phyloP scores from a whole-genome alignment of 1,284 basidiomycete species.

The Leccinum griseonigrum region DNA sequence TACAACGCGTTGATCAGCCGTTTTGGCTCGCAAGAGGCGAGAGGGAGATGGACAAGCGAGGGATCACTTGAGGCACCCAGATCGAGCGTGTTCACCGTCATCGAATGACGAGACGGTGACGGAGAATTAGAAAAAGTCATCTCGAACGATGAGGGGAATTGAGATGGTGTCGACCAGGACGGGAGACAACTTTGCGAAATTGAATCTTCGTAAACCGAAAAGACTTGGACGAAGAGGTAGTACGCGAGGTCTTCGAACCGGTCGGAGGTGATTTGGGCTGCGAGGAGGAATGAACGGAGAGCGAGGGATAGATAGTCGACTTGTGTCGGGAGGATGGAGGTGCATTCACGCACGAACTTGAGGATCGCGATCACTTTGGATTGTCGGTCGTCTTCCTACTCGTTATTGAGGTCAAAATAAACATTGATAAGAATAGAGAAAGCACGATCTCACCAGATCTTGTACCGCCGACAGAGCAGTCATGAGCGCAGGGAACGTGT shows the following conservation, averaged over 20 bases:
- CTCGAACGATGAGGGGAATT: no score
- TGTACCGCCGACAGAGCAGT: slow-evolving; percentile 86
- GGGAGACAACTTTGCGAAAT: slow-evolving; percentile 72
- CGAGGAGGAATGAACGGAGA: slow-evolving; percentile 89
- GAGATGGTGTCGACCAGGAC: no score
- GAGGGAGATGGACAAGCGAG: no score
- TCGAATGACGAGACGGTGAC: no score
- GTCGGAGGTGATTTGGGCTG: slow-evolving; percentile 89
- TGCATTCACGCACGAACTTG: slow-evolving; percentile 90
- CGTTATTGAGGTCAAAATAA: neutral
- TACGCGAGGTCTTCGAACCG: slow-evolving; percentile 92
- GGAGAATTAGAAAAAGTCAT: no score
- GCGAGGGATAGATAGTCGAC: slow-evolving; percentile 90
- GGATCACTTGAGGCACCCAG: no score
- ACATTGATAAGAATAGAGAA: no score
- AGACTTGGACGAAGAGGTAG: slow-evolving; percentile 94
- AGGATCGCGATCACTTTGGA: slow-evolving; percentile 81
- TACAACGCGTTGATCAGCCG: no score
- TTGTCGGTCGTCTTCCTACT: slow-evolving; percentile 81
- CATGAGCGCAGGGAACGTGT: slow-evolving; percentile 92
- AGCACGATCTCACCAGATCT: slow-evolving; percentile 48
- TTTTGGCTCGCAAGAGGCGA: no score
- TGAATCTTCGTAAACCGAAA: slow-evolving; percentile 93
- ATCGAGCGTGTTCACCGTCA: no score
- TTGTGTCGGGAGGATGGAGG: slow-evolving; percentile 85